These are phyloP conservation scores for Metschnikowia matae DNA, from an alignment of 805 yeast genomes.

Conservation along the genomic window DNA sequence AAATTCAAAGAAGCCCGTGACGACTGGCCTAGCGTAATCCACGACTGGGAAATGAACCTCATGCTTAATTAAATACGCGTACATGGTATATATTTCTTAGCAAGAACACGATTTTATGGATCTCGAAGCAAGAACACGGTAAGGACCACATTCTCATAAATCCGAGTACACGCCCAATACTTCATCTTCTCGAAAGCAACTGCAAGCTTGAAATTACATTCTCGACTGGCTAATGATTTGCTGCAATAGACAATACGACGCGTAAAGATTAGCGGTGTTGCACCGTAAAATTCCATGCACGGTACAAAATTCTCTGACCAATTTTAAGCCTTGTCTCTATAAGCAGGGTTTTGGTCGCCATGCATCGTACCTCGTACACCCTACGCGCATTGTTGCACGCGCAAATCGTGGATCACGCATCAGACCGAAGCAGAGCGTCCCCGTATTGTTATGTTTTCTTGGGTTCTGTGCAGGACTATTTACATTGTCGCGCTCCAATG, in stretches of 20 bases:
- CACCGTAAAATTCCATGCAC: neutral
- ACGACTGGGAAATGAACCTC: constrained; percentile 82
- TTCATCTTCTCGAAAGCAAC: too few relatives aligned
- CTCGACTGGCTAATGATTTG: neutral
- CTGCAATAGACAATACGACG: neutral
- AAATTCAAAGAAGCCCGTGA: constrained; percentile 53
- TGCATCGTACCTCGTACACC: neutral
- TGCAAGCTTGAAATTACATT: too few relatives aligned
- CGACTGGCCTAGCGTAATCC: constrained; percentile 74
- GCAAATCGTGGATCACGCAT: neutral
- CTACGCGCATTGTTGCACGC: neutral
- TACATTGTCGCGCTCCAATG: neutral
- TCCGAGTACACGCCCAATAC: too few relatives aligned
- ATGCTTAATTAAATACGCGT: constrained; percentile 48
- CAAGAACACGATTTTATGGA: too few relatives aligned
- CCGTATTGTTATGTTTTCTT: neutral
- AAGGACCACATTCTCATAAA: too few relatives aligned
- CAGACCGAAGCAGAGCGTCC: neutral
- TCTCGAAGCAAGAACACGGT: too few relatives aligned
- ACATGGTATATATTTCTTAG: neutral
- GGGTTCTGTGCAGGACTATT: neutral
- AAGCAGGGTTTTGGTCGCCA: neutral
- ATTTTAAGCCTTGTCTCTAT: neutral
- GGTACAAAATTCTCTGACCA: neutral
- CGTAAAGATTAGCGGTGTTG: neutral